A percentile compares a stretch with the other conserved stretches of the same genome.
These are phyloP conservation scores for Citrullus amarus DNA, from an alignment of 306 rosid species.

Conservation along the genomic window DNA sequence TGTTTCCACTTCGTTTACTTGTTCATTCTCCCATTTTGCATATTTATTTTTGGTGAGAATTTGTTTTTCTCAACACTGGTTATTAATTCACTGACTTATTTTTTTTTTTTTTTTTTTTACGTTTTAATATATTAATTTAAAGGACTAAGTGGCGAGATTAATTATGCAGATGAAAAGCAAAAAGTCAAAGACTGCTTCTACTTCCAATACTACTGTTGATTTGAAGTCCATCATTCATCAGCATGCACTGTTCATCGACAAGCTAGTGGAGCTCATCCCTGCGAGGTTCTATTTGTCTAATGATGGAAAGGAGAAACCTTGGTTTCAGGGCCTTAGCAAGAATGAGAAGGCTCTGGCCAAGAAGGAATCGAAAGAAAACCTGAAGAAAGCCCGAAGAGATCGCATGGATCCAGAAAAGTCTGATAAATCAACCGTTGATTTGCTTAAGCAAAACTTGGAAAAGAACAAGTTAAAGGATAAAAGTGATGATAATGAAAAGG, in stretches of 20 bases:
- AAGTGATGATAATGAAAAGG: constrained; percentile 23
- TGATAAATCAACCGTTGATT: constrained; percentile 42
- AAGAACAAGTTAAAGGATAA: constrained; percentile 24
- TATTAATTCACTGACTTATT: background rate
- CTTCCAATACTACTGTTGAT: background rate
- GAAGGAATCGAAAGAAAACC: constrained; percentile 58
- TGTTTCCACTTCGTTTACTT: background rate
- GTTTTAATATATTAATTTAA: background rate
- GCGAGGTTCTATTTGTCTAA: constrained; percentile 62
- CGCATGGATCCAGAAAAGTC: constrained; percentile 60
- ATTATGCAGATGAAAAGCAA: background rate
- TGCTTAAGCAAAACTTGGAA: constrained; percentile 43
- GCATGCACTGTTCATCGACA: constrained; percentile 55
- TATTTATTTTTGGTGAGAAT: background rate
- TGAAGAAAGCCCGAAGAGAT: constrained; percentile 47
- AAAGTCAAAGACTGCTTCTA: background rate
- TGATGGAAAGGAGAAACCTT: constrained; percentile 54
- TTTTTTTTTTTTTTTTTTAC: background rate
- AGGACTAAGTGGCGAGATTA: background rate
- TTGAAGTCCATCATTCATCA: constrained; percentile 7
- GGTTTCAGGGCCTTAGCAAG: constrained; percentile 80
- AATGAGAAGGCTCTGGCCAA: constrained; percentile 35
- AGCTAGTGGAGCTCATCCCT: constrained; percentile 65
- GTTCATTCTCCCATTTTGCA: background rate
- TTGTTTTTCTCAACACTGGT: background rate